These are phyloP conservation scores for Baorangia bicolor DNA, from an alignment of 768 basidiomycete species.

Conservation along the genomic window DNA sequence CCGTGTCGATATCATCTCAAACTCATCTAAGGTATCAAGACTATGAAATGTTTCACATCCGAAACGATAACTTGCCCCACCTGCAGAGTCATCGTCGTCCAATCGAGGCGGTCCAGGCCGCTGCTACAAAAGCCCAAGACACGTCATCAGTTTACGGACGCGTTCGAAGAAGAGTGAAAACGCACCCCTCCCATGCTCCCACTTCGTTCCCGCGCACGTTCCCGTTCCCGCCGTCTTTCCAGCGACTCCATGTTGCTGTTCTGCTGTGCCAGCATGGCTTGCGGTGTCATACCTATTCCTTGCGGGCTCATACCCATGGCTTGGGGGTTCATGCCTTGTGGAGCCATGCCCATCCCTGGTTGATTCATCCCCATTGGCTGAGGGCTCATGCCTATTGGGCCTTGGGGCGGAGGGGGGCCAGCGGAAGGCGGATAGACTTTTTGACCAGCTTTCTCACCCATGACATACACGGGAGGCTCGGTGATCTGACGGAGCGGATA, in stretches of 20 bases:
- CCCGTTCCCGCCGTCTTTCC: conserved; percentile 62
- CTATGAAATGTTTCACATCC: neutral
- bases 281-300: conserved; percentile 36
- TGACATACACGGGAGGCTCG: conserved; percentile 67
- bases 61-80: conserved; percentile 30
- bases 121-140: conserved; percentile 18
- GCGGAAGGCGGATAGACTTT: conserved; percentile 47
- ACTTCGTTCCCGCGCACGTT: conserved; percentile 49
- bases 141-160: neutral
- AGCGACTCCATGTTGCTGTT: conserved; percentile 70
- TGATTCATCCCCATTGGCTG: conserved; percentile 27
- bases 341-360: conserved; percentile 24
- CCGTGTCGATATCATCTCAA: conserved; percentile 69
- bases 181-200: conserved; percentile 43
- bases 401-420: conserved; percentile 32
- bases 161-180: neutral
- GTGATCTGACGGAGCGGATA: conserved; percentile 70
- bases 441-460: conserved; percentile 72
- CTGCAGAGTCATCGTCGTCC: conserved; percentile 68
- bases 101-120: conserved; percentile 33
- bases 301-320: conserved; percentile 23
- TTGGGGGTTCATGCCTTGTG: conserved; percentile 27
- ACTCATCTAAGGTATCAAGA: conserved; percentile 46
- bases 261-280: conserved; percentile 72
- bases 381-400: conserved; percentile 26